Evolutionary conservation across 768 basidiomycete genomes (phyloP), one percentile per base, ranked within the genome.

Genomic region (Cyclocybe cylindracea): DNA sequence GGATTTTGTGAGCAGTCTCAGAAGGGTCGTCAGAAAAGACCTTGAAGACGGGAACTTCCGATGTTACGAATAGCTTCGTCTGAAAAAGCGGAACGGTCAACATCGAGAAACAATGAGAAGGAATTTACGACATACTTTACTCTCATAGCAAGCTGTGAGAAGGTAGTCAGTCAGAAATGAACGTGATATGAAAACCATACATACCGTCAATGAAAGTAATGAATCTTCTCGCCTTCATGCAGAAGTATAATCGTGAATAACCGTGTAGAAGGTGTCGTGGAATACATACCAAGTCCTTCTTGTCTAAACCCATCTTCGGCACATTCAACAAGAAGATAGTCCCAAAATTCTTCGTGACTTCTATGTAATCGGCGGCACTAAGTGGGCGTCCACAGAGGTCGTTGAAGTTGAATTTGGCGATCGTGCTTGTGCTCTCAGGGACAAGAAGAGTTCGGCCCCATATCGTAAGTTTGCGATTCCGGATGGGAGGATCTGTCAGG

Each of bases 181-280:
- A 44, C 24, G 44, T 10, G 33, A 44, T 9, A 29, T 32, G 13
- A 34, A 18, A 37, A 49, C 43, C 46, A 35, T 32, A 78, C 81
- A 54, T 47, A 83, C 89, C 89, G 74, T 99, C 97, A 60, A 99
- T 87, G 66, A 98, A 98, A 1, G 95, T 95, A 64, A 99, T 99
- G 66, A 99, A 98, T 55, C 97, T 76, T 59, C 97, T 79, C 14
- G 95, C 95, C 90, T 91, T 40, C n/a, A 59, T n/a, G 40, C 38
- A 32, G 42, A 57, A 16, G 48, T 7, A 38, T 49, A 40, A 47
- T 10, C 39, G 29, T 45, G 45, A 34, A 38, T 29, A 44, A 24
- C 13, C 10, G 10, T 9, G 7, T 10, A 35, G 4, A 10, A 49
- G 50, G 24, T 49, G n/a, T 45, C 14, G 16, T 50, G 24, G 9